phyloP scores from a whole-genome alignment of 306 rosid species.

The Cyclanthera cordifolia region DNA sequence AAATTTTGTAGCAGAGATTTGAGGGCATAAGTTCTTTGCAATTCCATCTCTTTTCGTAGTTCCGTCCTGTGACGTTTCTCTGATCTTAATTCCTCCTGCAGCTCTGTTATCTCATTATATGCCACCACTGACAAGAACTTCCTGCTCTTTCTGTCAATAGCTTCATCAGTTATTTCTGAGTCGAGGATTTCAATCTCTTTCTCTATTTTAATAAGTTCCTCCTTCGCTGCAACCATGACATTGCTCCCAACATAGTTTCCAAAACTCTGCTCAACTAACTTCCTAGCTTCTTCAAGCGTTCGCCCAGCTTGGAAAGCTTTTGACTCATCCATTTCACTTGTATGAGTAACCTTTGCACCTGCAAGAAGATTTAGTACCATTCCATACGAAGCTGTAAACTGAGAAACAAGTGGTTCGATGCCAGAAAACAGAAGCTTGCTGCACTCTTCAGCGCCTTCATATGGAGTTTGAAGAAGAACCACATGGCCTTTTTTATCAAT shows the following conservation, averaged over 20 bases:
- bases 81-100: constrained; percentile 70
- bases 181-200: constrained; percentile 59
- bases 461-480: constrained; percentile 72
- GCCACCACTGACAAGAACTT: constrained; percentile 47
- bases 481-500: constrained; percentile 77
- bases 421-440: constrained; percentile 85
- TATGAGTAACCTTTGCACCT: constrained; percentile 63
- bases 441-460: constrained; percentile 90
- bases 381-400: constrained; percentile 93
- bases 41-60: constrained; percentile 59
- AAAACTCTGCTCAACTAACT: constrained; percentile 92
- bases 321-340: constrained; percentile 39
- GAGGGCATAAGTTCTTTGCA: constrained; percentile 50
- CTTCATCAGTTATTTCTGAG: constrained; percentile 64
- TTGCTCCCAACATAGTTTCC: constrained; percentile 93
- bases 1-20: constrained; percentile 54
- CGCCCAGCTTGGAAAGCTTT: constrained; percentile 37
- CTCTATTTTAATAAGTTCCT: constrained; percentile 56
- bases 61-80: constrained; percentile 58
- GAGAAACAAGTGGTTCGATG: constrained; percentile 86
- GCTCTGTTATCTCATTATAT: constrained; percentile 67
- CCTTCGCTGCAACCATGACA: constrained; percentile 93
- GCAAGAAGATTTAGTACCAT: constrained; percentile 94
- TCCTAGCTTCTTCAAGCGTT: constrained; percentile 92
- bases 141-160: constrained; percentile 69